Conservation (phyloP, 2,329 filamentous ascomycete species). For the Penicillium sclerotigenum region DNA sequence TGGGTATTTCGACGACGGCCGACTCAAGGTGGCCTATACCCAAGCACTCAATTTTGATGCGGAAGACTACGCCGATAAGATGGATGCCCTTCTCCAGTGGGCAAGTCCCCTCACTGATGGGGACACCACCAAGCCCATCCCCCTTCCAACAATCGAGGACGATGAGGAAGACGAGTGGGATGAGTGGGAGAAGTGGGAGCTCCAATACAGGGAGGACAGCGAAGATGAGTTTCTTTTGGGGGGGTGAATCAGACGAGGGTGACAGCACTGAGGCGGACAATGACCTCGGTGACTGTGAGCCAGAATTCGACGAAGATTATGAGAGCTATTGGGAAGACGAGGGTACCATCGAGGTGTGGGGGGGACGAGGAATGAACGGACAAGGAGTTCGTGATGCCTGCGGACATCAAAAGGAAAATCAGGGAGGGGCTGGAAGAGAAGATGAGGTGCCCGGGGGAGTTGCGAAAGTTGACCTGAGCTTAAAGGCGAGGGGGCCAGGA, state of each 20-base stretch:
- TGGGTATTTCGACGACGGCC: conserved; percentile 6
- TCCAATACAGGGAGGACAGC: not conserved
- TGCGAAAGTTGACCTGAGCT: not conserved
- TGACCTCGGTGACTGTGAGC: not conserved
- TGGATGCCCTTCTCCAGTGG: conserved; percentile 10
- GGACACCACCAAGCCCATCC: conserved; percentile 1
- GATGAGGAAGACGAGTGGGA: conserved; percentile 6
- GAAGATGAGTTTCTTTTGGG: not conserved
- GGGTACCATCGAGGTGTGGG: not conserved
- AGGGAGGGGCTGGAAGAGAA: not conserved
- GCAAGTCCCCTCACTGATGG: not conserved
- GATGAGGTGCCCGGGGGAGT: not conserved
- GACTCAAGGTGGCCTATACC: conserved; percentile 8
- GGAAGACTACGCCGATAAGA: not conserved
- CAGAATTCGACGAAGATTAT: not conserved
- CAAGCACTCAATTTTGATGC: conserved; percentile 7
- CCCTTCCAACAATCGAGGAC: conserved; percentile 7
- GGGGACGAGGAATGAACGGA: not conserved
- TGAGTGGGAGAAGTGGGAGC: not conserved
- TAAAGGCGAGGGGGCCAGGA: not conserved
- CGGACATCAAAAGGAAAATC: not conserved
- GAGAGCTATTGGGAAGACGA: not conserved
- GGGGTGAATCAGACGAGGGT: not conserved
- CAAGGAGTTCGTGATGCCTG: not conserved
- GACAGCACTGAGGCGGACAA: not conserved